phyloP scores from a whole-genome alignment of 371 early-diverging fungal genomes.

The Caulochytrium protostelioides region DNA sequence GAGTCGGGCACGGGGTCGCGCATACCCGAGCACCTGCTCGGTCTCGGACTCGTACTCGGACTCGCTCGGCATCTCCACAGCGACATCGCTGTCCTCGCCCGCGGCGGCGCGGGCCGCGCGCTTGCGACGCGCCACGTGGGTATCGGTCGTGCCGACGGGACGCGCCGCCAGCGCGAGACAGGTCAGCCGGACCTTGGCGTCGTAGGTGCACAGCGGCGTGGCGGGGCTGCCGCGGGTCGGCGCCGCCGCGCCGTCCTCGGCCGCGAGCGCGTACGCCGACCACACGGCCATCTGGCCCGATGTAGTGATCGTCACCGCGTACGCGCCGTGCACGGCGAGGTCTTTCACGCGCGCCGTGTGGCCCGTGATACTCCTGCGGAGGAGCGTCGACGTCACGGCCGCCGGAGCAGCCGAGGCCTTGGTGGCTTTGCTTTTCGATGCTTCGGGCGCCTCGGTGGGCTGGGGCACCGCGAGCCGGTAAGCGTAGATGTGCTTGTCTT shows the following conservation, averaged over 20 bases:
- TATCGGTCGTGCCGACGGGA: neutral
- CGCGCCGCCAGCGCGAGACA: slow-evolving; percentile 7
- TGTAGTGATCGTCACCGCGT: no score
- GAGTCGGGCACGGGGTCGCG: no score
- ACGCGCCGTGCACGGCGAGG: slow-evolving; percentile 1
- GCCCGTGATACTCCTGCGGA: slow-evolving; percentile 8
- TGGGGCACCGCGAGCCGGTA: no score
- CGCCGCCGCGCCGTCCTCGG: neutral
- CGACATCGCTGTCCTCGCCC: no score
- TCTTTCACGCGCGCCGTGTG: slow-evolving; percentile 19
- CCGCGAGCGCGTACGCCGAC: neutral
- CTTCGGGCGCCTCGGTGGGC: no score
- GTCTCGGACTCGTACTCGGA: no score
- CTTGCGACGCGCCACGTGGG: no score
- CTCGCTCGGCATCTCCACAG: no score
- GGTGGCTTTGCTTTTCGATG: no score
- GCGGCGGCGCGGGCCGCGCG: no score
- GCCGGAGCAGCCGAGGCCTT: slow-evolving; percentile 6
- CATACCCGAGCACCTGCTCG: no score
- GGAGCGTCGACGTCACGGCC: slow-evolving; percentile 1
- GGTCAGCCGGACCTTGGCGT: slow-evolving; percentile 16
- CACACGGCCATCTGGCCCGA: neutral
- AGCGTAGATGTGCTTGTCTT: no score
- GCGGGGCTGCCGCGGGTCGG: neutral
- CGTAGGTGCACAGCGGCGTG: slow-evolving; percentile 9